Percentiles rank a stretch among this genome's conserved stretches.
phyloP scores from a whole-genome alignment of 192 early-diverging fungal species.

The Jimgerdemannia flammicorona region DNA sequence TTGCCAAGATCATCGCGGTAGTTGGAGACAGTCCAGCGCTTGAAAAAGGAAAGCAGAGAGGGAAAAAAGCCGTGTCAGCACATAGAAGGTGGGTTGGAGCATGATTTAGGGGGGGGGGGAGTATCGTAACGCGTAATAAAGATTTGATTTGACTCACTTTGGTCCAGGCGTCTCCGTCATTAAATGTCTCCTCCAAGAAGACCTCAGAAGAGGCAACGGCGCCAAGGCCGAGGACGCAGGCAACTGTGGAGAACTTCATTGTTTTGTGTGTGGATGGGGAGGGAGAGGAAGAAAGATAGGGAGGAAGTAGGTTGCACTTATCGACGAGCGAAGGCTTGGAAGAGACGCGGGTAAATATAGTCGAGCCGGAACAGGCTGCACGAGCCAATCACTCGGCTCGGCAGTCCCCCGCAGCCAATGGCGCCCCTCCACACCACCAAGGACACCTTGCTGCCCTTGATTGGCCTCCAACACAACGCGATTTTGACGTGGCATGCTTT shows the following conservation, averaged over 20 bases:
- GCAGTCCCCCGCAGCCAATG: no score
- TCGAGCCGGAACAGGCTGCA: no score
- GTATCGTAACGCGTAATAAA: not conserved
- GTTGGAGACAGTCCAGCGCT: slow-evolving; percentile 71
- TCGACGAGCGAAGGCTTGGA: not conserved
- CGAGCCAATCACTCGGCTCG: not conserved
- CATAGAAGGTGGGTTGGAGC: not conserved
- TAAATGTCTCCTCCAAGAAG: slow-evolving; percentile 89
- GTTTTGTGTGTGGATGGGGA: slow-evolving; percentile 7
- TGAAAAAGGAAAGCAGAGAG: slow-evolving; percentile 15
- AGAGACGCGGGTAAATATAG: no score
- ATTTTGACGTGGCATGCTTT: no score
- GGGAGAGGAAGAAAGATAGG: slow-evolving; percentile 8
- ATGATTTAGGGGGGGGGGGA: not conserved
- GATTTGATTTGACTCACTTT: slow-evolving; percentile 27
- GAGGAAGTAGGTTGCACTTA: not conserved
- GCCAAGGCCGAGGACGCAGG: slow-evolving; percentile 31
- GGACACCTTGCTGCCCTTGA: no score
- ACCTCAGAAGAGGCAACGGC: slow-evolving; percentile 52
- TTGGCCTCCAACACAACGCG: no score
- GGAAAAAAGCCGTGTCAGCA: not conserved
- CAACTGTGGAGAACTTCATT: slow-evolving; percentile 38
- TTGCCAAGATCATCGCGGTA: slow-evolving; percentile 68
- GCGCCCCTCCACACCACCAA: no score
- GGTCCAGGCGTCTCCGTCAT: slow-evolving; percentile 48